phyloP scores from a whole-genome alignment of 768 basidiomycete genomes.

The Serendipita indica region DNA sequence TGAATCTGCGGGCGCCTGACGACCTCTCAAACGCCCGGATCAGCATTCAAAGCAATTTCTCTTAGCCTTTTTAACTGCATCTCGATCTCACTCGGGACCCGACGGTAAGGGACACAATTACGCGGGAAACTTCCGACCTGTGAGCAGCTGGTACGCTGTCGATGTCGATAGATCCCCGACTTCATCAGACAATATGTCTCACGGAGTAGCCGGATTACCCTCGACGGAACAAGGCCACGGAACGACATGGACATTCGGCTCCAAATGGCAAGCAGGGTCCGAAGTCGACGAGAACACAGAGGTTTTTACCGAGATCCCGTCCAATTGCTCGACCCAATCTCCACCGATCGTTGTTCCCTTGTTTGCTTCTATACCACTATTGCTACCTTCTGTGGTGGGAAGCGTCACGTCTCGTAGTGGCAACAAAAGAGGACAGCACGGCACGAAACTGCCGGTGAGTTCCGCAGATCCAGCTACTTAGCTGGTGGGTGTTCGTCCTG shows the following conservation, averaged over 20 bases:
- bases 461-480: slow-evolving; percentile 4
- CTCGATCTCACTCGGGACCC: neutral
- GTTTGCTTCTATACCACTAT: slow-evolving; percentile 3
- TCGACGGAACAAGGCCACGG: no score
- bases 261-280: slow-evolving; percentile 5
- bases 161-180: no score
- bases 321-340: neutral
- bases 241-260: no score
- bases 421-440: neutral
- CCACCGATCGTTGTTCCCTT: neutral
- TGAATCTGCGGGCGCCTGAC: neutral
- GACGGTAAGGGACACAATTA: slow-evolving; percentile 7
- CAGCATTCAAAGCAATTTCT: neutral
- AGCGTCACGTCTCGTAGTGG: slow-evolving; percentile 1
- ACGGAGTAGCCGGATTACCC: neutral
- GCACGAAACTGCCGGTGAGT: no score
- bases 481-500: no score
- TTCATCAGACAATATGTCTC: neutral
- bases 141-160: no score
- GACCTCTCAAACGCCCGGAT: neutral
- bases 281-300: neutral
- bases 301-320: slow-evolving; percentile 1
- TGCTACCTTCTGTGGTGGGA: slow-evolving; percentile 5
- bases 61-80: slow-evolving; percentile 10
- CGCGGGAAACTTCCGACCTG: slow-evolving; percentile 6